Evolutionary conservation across 352 stramenopile species (phyloP), one percentile per base, ranked within the genome.

Genomic region (Globisporangium megalacanthum): DNA sequence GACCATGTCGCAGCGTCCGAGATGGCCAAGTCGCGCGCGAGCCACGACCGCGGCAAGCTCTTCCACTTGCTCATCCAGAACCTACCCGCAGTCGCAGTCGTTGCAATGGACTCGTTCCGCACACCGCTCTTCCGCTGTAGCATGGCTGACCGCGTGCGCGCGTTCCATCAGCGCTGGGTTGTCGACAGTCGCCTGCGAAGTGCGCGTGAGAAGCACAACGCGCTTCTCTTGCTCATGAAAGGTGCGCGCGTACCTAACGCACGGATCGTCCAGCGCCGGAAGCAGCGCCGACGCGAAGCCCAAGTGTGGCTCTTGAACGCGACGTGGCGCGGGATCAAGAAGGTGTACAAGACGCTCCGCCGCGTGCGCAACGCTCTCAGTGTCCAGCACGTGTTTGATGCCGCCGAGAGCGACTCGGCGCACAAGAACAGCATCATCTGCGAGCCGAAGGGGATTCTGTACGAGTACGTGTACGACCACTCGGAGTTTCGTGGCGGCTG

Each of bases 391-490:
- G 75, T 85, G 10, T 91, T 91, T 56, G 71, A 69, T 1, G 65
- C 58, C 35, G 57, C 58, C 4, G 70, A 87, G 48, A 50, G 58
- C 9, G 62, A 79, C 54, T 59, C 54, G n/a, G 55, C 60, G 6
- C 54, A 75, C 39, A 82, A 77, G 33, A 65, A 82, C 39, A 74
- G 58, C 54, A 88, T 92, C 51, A 83, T 92, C 14, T 84, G 79
- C 37, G 82, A 92, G 22, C 79, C 83, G 0, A 92, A 89, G 56
- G 83, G 80, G 14, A 88, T 92, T 47, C 54, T 92, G 42, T 91
- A 89, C 61, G 83, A 92, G 61, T 92, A 91, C 49, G 58, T 82
- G n/a, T 92, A 91, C 54, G 80, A 92, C 36, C 69, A 88, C 46
- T 77, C 82, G 22, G 83, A 92, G 57, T 85, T 86, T 37, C 66